Evolutionary conservation across 2,329 filamentous ascomycete species (phyloP).

Genomic region (Penicillium occitanis): DNA sequence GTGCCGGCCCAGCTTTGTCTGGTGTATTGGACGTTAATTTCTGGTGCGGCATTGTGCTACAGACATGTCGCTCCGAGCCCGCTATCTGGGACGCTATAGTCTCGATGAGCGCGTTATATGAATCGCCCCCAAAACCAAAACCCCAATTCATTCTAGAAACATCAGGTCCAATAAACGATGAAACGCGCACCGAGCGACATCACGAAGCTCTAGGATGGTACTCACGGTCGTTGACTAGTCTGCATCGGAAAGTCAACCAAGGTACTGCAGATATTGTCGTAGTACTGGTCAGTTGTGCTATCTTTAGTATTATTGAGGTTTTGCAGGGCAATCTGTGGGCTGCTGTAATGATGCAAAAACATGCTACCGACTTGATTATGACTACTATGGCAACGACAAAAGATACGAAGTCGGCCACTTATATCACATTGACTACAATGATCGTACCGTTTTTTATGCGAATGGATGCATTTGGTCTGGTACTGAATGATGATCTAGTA

Average conservation of each 20-base stretch:
- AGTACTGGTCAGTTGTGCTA: background rate
- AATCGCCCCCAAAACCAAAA: background rate
- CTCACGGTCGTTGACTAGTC: background rate
- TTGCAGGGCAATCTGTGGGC: background rate
- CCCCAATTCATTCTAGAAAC: background rate
- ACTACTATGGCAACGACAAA: background rate
- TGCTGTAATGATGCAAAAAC: background rate
- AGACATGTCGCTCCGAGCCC: background rate
- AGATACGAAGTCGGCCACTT: background rate
- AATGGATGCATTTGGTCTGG: background rate
- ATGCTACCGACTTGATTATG: background rate
- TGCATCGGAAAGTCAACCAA: background rate
- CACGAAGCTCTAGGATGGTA: background rate
- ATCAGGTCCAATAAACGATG: background rate
- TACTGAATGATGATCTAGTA: background rate
- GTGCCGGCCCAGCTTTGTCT: background rate
- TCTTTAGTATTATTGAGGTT: background rate
- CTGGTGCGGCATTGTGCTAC: background rate
- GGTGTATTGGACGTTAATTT: background rate
- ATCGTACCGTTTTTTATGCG: background rate
- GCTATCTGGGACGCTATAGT: background rate
- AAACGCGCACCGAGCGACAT: background rate
- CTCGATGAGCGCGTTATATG: background rate
- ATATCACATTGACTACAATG: background rate
- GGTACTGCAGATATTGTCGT: background rate